phyloP scores from a whole-genome alignment of 139 green algal species.

The Gonium pectorale region DNA sequence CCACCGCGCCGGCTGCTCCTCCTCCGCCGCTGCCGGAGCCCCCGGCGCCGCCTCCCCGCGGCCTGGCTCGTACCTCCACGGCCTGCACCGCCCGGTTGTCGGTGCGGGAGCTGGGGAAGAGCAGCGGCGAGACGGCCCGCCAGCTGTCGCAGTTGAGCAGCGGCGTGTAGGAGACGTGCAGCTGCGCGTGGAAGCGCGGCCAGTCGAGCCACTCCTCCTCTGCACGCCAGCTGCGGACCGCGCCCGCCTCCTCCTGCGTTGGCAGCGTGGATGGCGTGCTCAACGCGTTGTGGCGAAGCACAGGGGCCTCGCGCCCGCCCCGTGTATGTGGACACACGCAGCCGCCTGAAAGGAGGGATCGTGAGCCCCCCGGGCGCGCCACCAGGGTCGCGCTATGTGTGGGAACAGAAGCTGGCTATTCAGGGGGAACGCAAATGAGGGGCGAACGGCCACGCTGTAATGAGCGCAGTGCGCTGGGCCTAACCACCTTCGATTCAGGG shows the following conservation, averaged over 20 bases:
- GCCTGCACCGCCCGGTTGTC: constrained; percentile 65
- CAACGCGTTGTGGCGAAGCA: too few relatives aligned
- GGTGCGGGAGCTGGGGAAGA: constrained; percentile 63
- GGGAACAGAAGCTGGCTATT: too few relatives aligned
- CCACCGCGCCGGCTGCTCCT: neutral
- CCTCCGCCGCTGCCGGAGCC: neutral
- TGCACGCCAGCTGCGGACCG: constrained; percentile 61
- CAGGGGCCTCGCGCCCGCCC: too few relatives aligned
- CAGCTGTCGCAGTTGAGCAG: constrained; percentile 72
- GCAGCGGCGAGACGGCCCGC: constrained; percentile 50
- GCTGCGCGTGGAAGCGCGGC: constrained; percentile 57
- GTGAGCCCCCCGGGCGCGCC: too few relatives aligned
- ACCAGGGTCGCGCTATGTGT: too few relatives aligned
- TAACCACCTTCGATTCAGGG: too few relatives aligned
- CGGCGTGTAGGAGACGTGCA: constrained; percentile 61
- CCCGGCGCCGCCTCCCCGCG: neutral
- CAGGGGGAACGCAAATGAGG: too few relatives aligned
- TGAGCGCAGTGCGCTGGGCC: too few relatives aligned
- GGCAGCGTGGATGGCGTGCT: too few relatives aligned
- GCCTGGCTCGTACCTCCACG: constrained; percentile 51
- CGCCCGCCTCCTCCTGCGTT: neutral
- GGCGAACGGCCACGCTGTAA: too few relatives aligned
- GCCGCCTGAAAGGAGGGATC: too few relatives aligned
- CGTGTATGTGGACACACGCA: too few relatives aligned
- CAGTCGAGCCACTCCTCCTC: constrained; percentile 65